phyloP scores from a whole-genome alignment of 2,329 filamentous ascomycete genomes.

The Dactylellina sp. region DNA sequence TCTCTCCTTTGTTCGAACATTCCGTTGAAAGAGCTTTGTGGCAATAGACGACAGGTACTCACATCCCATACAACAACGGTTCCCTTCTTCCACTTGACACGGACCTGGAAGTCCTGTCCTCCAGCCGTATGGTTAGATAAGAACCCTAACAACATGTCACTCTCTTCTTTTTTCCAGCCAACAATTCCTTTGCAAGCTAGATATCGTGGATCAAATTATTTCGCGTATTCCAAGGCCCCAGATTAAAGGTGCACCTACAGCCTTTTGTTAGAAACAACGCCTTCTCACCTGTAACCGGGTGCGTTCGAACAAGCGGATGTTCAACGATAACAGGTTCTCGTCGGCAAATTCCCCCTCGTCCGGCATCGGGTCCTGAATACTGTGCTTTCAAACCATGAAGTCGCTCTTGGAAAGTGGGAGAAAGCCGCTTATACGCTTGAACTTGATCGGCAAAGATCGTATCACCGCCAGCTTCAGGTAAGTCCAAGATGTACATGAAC shows the following conservation, averaged over 20 bases:
- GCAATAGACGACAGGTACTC: not conserved
- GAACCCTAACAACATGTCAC: slow-evolving; percentile 80
- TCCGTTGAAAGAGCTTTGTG: too few species aligned
- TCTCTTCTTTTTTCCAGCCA: slow-evolving; percentile 87
- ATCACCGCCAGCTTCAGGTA: slow-evolving; percentile 73
- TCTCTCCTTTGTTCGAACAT: not conserved
- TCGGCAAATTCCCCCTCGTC: slow-evolving; percentile 76
- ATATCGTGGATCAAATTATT: not conserved
- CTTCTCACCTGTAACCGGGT: slow-evolving; percentile 84
- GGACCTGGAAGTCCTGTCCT: slow-evolving; percentile 77
- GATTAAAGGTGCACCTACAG: slow-evolving; percentile 69
- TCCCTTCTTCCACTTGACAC: slow-evolving; percentile 80
- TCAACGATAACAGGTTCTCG: slow-evolving; percentile 79
- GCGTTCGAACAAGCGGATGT: slow-evolving; percentile 83
- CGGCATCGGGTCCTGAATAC: slow-evolving; percentile 80
- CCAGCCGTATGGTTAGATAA: slow-evolving; percentile 80
- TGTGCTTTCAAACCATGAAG: slow-evolving; percentile 83
- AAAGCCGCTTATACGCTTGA: slow-evolving; percentile 83
- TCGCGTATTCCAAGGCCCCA: not conserved
- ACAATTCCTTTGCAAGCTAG: slow-evolving; percentile 69
- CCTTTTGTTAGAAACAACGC: slow-evolving; percentile 84
- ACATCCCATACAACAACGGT: slow-evolving; percentile 86
- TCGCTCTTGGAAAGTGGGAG: slow-evolving; percentile 80
- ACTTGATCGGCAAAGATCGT: slow-evolving; percentile 84
- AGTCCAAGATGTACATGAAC: slow-evolving; percentile 86